Evolutionary conservation across 1,284 basidiomycete species (phyloP), one percentile per base, ranked within the genome.

Genomic region (Ganoderma lingzhi): DNA sequence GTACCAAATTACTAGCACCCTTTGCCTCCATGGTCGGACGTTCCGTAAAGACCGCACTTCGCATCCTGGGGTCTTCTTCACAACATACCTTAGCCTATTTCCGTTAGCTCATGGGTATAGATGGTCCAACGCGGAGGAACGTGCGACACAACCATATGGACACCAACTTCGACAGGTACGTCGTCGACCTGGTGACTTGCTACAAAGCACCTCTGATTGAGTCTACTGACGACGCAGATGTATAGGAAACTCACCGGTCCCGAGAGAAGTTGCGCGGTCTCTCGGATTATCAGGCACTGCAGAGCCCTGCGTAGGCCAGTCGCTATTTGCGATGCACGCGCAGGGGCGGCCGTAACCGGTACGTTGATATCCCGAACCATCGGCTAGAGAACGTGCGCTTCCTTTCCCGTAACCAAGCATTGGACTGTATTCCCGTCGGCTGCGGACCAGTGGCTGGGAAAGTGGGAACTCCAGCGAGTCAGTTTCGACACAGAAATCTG

Each of bases 351-450:
- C 44, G 59, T 28, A 42, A 61, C 59, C 59, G 59, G 59, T 23
- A 28, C 59, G 39, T 10, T 23, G 59, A 61, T n/a, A 17, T 61
- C 37, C 59, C 42, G 42, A 15, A 6, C 59, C 59, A 39, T 61
- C 59, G 58, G 59, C 59, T 28, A 39, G n/a, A 5, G 30, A 56
- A 56, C 53, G 53, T 35, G 53, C 30, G 30, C 53, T 56, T 56
- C 51, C 51, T 53, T 32, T 56, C 32, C 53, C 15, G 32, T 17
- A 56, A 56, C 53, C 15, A 35, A 30, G 32, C 53, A 56, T 5
- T 12, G 48, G 0, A 44, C 48, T 51, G 23, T 32, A 56, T 35
- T 56, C 53, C 3, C 30, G 53, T 2, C 14, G 4, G 15, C 30
- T 35, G 53, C 53, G 53, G 53, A 32, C 30, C 15, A 35, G 14